Conservation (phyloP, 305 asterid species). For the Solanum aculeatissimum region DNA sequence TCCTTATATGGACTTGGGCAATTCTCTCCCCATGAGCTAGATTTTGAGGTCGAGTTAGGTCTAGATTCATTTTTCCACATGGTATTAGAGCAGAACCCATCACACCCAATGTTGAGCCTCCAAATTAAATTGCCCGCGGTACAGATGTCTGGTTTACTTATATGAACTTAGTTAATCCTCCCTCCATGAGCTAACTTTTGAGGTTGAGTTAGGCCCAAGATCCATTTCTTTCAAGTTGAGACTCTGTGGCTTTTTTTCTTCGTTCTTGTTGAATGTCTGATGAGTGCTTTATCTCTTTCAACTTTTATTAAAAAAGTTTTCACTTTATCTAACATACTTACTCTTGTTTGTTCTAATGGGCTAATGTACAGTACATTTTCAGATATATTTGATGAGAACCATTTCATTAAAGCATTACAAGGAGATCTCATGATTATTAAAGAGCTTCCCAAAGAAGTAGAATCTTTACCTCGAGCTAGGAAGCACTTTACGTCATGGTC, state of each 20-base stretch:
- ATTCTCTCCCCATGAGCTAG: not conserved
- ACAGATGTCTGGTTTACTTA: not conserved
- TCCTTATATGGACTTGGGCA: not conserved
- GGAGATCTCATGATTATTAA: constrained; percentile 67
- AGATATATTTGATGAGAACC: constrained; percentile 77
- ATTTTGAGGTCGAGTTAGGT: not conserved
- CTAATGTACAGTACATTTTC: constrained; percentile 66
- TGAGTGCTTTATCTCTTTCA: not conserved
- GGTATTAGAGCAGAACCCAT: not conserved
- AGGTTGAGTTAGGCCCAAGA: not conserved
- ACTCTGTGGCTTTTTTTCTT: not conserved
- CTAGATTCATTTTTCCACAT: not conserved
- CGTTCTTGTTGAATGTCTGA: not conserved
- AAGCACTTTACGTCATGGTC: constrained; percentile 93
- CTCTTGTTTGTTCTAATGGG: constrained; percentile 6
- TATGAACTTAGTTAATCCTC: not conserved
- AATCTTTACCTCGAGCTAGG: constrained; percentile 79
- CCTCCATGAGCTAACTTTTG: not conserved
- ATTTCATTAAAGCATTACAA: constrained; percentile 54
- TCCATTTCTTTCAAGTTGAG: not conserved
- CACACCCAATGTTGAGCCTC: not conserved
- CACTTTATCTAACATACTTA: not conserved
- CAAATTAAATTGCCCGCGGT: not conserved
- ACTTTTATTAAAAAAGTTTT: not conserved
- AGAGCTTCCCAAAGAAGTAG: constrained; percentile 77